A percentile compares a stretch with the other conserved stretches of the same genome.
phyloP scores from a whole-genome alignment of 768 basidiomycete species.

The Rhizopogon roseolus region DNA sequence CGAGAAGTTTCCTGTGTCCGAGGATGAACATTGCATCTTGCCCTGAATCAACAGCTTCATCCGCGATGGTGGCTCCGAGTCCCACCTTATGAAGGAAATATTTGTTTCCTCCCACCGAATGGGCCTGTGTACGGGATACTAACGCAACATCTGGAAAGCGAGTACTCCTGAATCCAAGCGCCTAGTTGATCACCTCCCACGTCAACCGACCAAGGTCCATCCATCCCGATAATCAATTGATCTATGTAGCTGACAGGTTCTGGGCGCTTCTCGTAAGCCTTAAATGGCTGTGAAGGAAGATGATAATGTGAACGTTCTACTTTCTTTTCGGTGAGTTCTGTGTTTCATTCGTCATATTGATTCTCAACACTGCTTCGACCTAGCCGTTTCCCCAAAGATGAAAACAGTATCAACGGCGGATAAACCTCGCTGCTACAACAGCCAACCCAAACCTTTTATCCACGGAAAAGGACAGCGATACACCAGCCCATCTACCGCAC shows the following conservation, averaged over 20 bases:
- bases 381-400: not conserved
- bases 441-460: conserved; percentile 10
- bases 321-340: not conserved
- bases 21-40: too few species aligned
- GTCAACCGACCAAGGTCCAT: too few species aligned
- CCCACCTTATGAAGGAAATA: too few species aligned
- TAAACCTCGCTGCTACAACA: conserved; percentile 8
- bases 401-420: not conserved
- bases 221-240: not conserved
- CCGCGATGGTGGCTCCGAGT: too few species aligned
- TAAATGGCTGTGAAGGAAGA: not conserved
- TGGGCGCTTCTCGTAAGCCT: not conserved
- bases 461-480: conserved; percentile 16
- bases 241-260: too few species aligned
- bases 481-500: conserved; percentile 18
- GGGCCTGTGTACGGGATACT: too few species aligned
- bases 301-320: not conserved
- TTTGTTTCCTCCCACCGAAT: too few species aligned
- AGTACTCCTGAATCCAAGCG: too few species aligned
- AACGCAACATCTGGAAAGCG: too few species aligned
- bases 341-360: not conserved
- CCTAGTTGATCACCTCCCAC: too few species aligned
- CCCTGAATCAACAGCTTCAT: too few species aligned
- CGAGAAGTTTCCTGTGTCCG: too few species aligned
- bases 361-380: not conserved